Percentiles rank a stretch among this genome's conserved stretches.
phyloP scores from a whole-genome alignment of 129 eudicot species.

The Glebionis coronaria region DNA sequence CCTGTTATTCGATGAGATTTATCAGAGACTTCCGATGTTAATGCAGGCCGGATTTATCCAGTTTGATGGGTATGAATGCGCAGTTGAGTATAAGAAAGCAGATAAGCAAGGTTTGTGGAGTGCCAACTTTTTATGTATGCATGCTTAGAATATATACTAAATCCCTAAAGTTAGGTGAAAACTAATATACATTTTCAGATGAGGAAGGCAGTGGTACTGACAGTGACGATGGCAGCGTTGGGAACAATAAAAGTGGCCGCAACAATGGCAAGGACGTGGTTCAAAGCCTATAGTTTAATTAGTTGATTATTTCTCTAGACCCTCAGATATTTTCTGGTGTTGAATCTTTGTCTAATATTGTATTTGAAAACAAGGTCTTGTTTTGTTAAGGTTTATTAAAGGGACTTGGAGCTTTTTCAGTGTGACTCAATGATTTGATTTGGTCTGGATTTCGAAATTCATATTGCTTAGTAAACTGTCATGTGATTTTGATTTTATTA shows the following conservation, averaged over 20 bases:
- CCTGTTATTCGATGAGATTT: too few species aligned
- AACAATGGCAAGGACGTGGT: not conserved
- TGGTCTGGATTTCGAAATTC: too few species aligned
- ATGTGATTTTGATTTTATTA: too few species aligned
- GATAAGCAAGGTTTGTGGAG: conserved; percentile 12
- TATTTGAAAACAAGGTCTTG: too few species aligned
- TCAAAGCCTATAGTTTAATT: too few species aligned
- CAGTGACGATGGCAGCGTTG: not conserved
- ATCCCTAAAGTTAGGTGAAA: not conserved
- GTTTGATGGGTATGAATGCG: conserved; percentile 10
- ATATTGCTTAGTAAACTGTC: too few species aligned
- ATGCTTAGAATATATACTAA: not conserved
- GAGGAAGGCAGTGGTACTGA: not conserved
- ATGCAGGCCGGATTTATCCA: conserved; percentile 11
- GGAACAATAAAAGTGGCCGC: not conserved
- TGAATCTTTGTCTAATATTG: too few species aligned
- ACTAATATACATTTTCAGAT: not conserved
- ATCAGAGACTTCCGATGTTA: not conserved
- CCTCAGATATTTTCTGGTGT: too few species aligned
- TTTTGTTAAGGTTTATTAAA: too few species aligned
- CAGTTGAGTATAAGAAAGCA: not conserved
- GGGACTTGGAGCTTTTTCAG: too few species aligned
- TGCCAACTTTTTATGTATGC: not conserved
- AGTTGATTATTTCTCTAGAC: too few species aligned
- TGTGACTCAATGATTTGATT: too few species aligned